These are phyloP conservation scores for Picea sitchensis DNA, from an alignment of 75 land plant species.

Conservation along the genomic window DNA sequence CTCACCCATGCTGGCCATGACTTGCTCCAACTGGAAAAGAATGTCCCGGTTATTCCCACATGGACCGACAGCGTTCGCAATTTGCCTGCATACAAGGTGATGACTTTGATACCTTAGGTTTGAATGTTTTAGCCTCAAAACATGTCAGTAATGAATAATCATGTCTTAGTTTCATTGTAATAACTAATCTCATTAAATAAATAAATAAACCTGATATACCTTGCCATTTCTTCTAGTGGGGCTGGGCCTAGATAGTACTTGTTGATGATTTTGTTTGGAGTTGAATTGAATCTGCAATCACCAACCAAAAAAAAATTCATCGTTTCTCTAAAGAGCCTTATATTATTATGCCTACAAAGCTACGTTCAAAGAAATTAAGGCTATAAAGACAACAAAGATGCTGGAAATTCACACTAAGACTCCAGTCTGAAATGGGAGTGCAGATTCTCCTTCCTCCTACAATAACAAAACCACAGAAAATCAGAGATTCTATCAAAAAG, in stretches of 20 bases:
- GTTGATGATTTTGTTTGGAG: constrained; percentile 60
- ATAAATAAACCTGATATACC: constrained; percentile 14
- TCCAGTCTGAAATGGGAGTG: too few species aligned
- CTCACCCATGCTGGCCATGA: constrained; percentile 78
- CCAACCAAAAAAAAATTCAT: background rate
- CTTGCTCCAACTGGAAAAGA: constrained; percentile 86
- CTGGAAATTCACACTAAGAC: too few species aligned
- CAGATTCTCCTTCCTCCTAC: too few species aligned
- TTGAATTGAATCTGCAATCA: constrained; percentile 67
- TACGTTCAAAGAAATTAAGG: too few species aligned
- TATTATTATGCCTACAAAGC: background rate
- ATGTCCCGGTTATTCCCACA: constrained; percentile 93
- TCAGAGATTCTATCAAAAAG: too few species aligned
- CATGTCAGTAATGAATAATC: too few species aligned
- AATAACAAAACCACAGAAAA: too few species aligned
- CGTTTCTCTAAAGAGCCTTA: background rate
- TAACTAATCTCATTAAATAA: too few species aligned
- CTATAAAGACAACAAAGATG: too few species aligned
- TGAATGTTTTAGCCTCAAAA: too few species aligned
- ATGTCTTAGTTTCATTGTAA: too few species aligned
- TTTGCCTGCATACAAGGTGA: constrained; percentile 53
- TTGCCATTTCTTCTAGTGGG: constrained; percentile 88
- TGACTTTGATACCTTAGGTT: too few species aligned
- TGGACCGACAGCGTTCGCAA: constrained; percentile 84
- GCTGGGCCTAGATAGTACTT: constrained; percentile 94